A percentile compares a stretch with the other conserved stretches of the same genome.
Conservation (phyloP, 2,329 filamentous ascomycete species). For the Alternaria longipes region DNA sequence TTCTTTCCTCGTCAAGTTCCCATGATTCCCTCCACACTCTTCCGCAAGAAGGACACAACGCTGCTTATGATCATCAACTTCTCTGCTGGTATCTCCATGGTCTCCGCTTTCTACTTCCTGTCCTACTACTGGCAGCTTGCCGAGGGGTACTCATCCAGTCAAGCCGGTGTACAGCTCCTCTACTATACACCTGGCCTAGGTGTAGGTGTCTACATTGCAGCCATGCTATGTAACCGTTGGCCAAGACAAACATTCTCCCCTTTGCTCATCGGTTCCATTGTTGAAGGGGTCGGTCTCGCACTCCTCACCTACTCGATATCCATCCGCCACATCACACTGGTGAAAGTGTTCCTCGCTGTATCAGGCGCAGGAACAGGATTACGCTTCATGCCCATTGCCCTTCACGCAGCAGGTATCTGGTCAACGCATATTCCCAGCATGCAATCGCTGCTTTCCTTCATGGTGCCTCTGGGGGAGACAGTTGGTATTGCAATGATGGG, state of each 20-base stretch:
- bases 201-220: conserved; percentile 66
- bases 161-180: conserved; percentile 61
- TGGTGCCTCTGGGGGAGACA: conserved; percentile 70
- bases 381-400: conserved; percentile 70
- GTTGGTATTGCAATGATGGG: conserved; percentile 73
- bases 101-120: conserved; percentile 72
- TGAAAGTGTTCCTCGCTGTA: conserved; percentile 73
- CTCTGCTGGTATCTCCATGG: conserved; percentile 64
- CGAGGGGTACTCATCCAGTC: conserved; percentile 59
- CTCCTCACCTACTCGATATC: conserved; percentile 67
- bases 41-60: conserved; percentile 66
- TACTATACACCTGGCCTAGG: conserved; percentile 72
- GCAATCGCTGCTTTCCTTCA: conserved; percentile 67
- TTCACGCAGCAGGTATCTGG: conserved; percentile 72
- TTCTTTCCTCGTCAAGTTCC: conserved; percentile 65
- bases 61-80: conserved; percentile 72
- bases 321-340: conserved; percentile 57
- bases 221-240: conserved; percentile 68
- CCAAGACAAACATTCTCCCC: conserved; percentile 70
- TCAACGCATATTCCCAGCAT: conserved; percentile 66
- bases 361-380: conserved; percentile 70
- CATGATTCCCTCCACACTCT: conserved; percentile 71
- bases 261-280: conserved; percentile 57
- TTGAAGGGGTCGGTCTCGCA: conserved; percentile 67
- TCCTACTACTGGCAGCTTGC: conserved; percentile 74